A percentile compares a stretch with the other conserved stretches of the same genome.
Conservation (phyloP, 257 asterid genomes). For the Solanum pimpinellifolium region DNA sequence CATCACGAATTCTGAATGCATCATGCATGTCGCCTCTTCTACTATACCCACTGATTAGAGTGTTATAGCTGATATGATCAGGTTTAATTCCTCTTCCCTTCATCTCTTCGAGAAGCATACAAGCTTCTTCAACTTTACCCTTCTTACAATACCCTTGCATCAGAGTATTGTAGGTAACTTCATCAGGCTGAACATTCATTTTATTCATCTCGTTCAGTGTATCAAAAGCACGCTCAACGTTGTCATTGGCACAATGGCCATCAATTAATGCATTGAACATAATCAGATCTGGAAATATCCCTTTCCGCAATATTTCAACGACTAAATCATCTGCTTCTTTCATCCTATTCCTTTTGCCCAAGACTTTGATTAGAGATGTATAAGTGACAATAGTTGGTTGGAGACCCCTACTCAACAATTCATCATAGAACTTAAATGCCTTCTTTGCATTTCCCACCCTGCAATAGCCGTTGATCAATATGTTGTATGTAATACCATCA, state of each 20-base stretch:
- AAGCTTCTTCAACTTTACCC: slow-evolving; percentile 45
- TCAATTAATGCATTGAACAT: slow-evolving; percentile 45
- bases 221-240: slow-evolving; percentile 26
- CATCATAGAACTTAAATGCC: slow-evolving; percentile 35
- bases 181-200: slow-evolving; percentile 38
- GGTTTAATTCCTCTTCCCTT: slow-evolving; percentile 30
- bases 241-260: slow-evolving; percentile 37
- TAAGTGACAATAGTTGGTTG: slow-evolving; percentile 36
- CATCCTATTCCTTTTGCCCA: slow-evolving; percentile 40
- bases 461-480: slow-evolving; percentile 35
- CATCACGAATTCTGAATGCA: slow-evolving; percentile 29
- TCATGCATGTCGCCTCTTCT: slow-evolving; percentile 32
- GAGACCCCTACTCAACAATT: slow-evolving; percentile 35
- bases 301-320: slow-evolving; percentile 18
- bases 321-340: slow-evolving; percentile 42
- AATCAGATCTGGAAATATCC: slow-evolving; percentile 36
- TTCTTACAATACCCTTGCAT: slow-evolving; percentile 42
- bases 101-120: slow-evolving; percentile 30
- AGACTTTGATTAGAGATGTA: slow-evolving; percentile 31
- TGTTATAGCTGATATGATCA: slow-evolving; percentile 34
- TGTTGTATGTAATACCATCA: slow-evolving; percentile 39
- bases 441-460: slow-evolving; percentile 24
- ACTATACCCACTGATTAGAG: slow-evolving; percentile 36
- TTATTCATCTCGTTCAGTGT: slow-evolving; percentile 34
- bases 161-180: slow-evolving; percentile 34